Base-by-base conservation (phyloP, 768 basidiomycete genomes). In the Psilocybe azurescens region DNA sequence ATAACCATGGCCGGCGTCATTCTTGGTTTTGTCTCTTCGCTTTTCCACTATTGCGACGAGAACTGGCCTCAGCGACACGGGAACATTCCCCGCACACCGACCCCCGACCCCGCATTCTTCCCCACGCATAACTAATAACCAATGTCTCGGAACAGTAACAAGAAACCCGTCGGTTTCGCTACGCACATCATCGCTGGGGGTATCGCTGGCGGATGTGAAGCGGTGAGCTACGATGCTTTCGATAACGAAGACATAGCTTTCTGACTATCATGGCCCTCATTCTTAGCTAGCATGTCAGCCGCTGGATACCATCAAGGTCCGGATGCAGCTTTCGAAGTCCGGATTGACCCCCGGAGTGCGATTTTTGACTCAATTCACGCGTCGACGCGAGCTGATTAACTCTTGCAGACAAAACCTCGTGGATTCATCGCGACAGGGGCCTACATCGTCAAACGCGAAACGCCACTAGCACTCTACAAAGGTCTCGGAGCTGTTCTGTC, bases 301-400 rank as follows among this genome's bases (percentile, higher is more conserved):
- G 10, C 87, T 99, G 48, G 97, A 99, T 74, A 99, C 97, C 28
- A 99, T 99, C 83, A 99, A 99, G 80, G 97, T 98, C 68, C 94
- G 97, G n/a, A 99, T 99, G 97, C 97, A 99, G 79, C 88, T 99
- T 59, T 93, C 93, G 61, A 87, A 81, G 76, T 90, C 95, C 9
- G 87, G 95, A 36, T 79, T 81, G 59, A 74, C 82, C 46, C 87
- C 92, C 56, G 97, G 97, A 51, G 97, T 99, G 76, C 73, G 93
- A 89, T 3, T 29, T 32, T 28, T 33, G 18, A 33, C 14, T 33
- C n/a, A 67, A 29, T 10, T 47, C 59, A 53, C 13, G 38, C 5
- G 5, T 29, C 48, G n/a, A 48, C 16, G 30, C 39, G 8, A 29
- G 16, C 47, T 66, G 20, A 66, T 20, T n/a, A 32, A 16, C 33